These are phyloP conservation scores for Colletotrichum sublineola DNA, from an alignment of 2,329 filamentous ascomycete species.

Conservation along the genomic window DNA sequence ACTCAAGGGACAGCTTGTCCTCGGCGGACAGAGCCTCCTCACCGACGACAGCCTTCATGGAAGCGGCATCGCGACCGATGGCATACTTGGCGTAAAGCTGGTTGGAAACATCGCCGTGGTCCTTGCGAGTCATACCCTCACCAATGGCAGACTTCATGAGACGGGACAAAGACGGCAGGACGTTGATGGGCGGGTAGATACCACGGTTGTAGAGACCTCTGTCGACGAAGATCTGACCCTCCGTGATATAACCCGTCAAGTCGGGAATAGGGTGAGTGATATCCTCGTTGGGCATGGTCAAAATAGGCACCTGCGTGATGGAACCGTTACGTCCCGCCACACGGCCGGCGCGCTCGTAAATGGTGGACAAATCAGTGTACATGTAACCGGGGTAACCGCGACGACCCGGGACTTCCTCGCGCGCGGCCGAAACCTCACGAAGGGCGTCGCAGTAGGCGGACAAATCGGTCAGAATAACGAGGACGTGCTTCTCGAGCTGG, in stretches of 20 bases:
- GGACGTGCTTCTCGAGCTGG: constrained; percentile 99
- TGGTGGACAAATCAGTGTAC: constrained; percentile 99
- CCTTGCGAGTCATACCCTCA: constrained; percentile 94
- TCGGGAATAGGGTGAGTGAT: constrained; percentile 99
- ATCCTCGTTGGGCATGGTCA: constrained; percentile 99
- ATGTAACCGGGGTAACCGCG: constrained; percentile 99
- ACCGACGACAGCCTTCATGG: constrained; percentile 99
- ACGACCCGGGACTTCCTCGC: constrained; percentile 98
- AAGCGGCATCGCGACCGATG: constrained; percentile 96
- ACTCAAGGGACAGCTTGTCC: constrained; percentile 97
- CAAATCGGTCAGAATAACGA: constrained; percentile 98
- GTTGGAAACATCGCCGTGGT: constrained; percentile 98
- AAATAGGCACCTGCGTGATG: constrained; percentile 98
- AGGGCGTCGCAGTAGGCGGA: constrained; percentile 99
- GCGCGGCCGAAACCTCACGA: constrained; percentile 96
- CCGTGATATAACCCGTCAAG: constrained; percentile 98
- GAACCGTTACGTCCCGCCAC: constrained; percentile 97
- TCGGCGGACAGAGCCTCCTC: constrained; percentile 96
- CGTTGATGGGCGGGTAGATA: constrained; percentile 99
- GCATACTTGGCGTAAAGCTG: constrained; percentile 99
- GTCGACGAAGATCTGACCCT: constrained; percentile 98
- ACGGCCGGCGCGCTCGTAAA: constrained; percentile 99
- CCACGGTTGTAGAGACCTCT: constrained; percentile 95
- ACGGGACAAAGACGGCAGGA: constrained; percentile 95
- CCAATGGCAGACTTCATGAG: constrained; percentile 99